These are phyloP conservation scores for Xylaria sp. DNA, from an alignment of 495 filamentous ascomycete genomes.

Conservation along the genomic window DNA sequence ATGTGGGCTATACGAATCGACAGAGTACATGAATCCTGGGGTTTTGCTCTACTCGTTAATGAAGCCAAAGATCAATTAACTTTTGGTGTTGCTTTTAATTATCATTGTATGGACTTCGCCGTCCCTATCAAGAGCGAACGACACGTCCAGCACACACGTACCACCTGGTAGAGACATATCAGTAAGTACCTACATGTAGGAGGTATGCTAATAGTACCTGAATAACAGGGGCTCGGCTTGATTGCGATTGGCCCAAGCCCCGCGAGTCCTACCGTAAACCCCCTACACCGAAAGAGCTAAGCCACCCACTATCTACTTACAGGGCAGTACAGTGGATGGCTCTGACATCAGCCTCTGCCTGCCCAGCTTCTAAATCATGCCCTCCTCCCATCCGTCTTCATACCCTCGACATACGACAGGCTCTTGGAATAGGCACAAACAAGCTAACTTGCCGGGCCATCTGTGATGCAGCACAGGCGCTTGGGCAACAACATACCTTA, in stretches of 20 bases:
- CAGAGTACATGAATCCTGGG: background rate
- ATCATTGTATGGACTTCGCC: background rate
- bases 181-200: background rate
- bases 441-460: background rate
- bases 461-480: too few species aligned
- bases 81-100: background rate
- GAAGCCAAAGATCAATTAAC: background rate
- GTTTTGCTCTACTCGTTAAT: background rate
- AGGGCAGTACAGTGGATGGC: background rate
- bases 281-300: constrained; percentile 11
- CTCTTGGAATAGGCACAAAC: constrained; percentile 1
- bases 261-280: background rate
- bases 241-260: background rate
- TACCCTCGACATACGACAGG: background rate
- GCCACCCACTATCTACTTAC: background rate
- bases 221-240: background rate
- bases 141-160: background rate
- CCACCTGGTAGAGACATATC: background rate
- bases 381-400: background rate
- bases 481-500: too few species aligned
- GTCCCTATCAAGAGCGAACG: too few species aligned
- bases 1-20: background rate
- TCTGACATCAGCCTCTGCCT: background rate
- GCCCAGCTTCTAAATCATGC: background rate
- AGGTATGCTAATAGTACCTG: background rate